These are phyloP conservation scores for Pythium myriotylum DNA, from an alignment of 352 stramenopile genomes.

Conservation along the genomic window DNA sequence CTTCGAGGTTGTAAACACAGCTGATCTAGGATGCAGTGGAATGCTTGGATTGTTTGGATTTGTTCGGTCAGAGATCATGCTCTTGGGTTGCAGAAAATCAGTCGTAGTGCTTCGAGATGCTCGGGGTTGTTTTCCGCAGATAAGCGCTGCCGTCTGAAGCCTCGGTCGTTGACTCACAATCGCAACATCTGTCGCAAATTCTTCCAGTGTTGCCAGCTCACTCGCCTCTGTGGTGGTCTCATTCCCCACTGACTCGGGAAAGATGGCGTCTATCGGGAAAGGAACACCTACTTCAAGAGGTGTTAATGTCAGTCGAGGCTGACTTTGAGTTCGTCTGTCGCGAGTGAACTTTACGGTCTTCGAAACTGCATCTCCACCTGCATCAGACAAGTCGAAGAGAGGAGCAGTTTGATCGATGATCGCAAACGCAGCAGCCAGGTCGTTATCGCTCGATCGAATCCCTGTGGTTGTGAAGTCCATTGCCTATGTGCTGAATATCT, in stretches of 20 bases:
- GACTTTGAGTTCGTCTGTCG: not conserved
- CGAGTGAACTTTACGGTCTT: not conserved
- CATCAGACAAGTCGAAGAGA: constrained; percentile 25
- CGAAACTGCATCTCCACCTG: not conserved
- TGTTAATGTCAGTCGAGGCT: not conserved
- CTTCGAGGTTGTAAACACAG: too few relatives aligned
- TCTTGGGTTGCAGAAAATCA: too few relatives aligned
- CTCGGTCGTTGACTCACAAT: too few relatives aligned
- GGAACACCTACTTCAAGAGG: constrained; percentile 1
- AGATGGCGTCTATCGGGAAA: constrained; percentile 8
- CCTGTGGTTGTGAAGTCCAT: too few relatives aligned
- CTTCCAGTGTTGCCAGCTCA: not conserved
- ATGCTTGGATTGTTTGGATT: too few relatives aligned
- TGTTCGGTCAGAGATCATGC: too few relatives aligned
- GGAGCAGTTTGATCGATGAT: constrained; percentile 22
- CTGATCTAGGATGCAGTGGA: too few relatives aligned
- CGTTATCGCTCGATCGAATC: not conserved
- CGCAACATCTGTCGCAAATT: too few relatives aligned
- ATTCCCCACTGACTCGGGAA: not conserved
- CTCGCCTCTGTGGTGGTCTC: not conserved
- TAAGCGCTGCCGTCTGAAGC: too few relatives aligned
- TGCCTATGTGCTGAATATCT: too few relatives aligned
- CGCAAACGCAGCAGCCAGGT: constrained; percentile 11
- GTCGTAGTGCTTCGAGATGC: too few relatives aligned
- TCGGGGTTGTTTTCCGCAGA: too few relatives aligned